Base-by-base conservation (phyloP, 345 rosid genomes). In the Erodium maritimum region DNA sequence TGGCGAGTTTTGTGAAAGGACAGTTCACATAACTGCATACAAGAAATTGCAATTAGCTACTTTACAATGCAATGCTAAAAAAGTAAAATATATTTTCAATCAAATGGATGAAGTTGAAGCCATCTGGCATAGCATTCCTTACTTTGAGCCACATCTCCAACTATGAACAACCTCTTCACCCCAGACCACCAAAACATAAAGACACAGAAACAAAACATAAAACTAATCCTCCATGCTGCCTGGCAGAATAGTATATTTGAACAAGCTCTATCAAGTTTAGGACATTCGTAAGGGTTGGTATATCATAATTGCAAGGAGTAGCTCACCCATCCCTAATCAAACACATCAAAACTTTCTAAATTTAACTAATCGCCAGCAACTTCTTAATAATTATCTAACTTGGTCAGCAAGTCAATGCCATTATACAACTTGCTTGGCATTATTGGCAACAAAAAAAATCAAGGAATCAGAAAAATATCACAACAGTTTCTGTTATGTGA, bases 1-100 rank as follows among this genome's bases (percentile, higher is more conserved):
- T 90, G 86, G 63, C 95, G 90, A 62, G 97, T 85, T 71, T 87
- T 93, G 74, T 89, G 91, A 79, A 93, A 93, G 73, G 96, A 89
- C 19, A 93, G 75, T 65, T 90, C 96, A 62, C 97, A 94, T 64
- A 94, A 71, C 99, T 94, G 79, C 84, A 82, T 21, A 57, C 1
- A 50, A 58, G 59, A 68, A 58, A 62, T 52, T 56, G 65, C 50
- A 61, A 66, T 69, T 61, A 68, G 69, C 56, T 58, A 72, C 29
- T 56, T 45, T 56, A 55, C 33, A 58, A 51, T 23, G 55, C 33
- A 55, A 23, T 22, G 33, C 53, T 34, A 25, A 12, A 60, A 45
- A 57, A 45, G 11, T 52, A 50, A 29, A 29, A 29, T 29, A 14
- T 7, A 14, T 42, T 42, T 42, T 14, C 48, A 10, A 42, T 9